Evolutionary conservation across 768 basidiomycete genomes (phyloP).

Genomic region (Kwoniella sp.): DNA sequence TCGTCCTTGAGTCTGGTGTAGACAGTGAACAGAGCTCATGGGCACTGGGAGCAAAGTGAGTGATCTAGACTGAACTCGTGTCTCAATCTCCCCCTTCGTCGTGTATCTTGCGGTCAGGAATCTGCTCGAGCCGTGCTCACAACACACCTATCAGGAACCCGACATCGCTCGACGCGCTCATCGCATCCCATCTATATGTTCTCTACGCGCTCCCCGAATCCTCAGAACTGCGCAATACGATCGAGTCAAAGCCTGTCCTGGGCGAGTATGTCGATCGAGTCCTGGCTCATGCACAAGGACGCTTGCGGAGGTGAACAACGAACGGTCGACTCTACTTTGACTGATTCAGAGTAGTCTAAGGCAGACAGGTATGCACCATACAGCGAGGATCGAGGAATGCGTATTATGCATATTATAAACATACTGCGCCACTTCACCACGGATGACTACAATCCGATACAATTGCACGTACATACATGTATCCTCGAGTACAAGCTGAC

Average conservation of each 20-base stretch:
- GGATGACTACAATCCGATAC: too few species aligned
- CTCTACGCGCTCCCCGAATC: constrained; percentile 22
- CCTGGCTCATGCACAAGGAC: constrained; percentile 20
- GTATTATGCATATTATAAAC: too few species aligned
- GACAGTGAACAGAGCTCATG: constrained; percentile 16
- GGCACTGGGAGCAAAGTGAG: constrained; percentile 45
- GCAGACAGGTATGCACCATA: too few species aligned
- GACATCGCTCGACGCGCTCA: constrained; percentile 46
- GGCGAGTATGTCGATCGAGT: constrained; percentile 38
- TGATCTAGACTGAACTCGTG: too few species aligned
- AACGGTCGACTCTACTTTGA: too few species aligned
- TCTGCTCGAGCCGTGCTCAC: background rate
- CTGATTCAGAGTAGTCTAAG: too few species aligned
- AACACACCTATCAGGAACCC: constrained; percentile 23
- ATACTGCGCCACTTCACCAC: too few species aligned
- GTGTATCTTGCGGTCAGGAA: too few species aligned
- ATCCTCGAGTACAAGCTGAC: too few species aligned
- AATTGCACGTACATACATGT: too few species aligned
- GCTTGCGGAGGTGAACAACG: background rate
- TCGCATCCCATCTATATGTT: constrained; percentile 39
- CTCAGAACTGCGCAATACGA: constrained; percentile 10
- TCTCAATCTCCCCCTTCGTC: too few species aligned
- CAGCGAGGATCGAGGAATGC: too few species aligned
- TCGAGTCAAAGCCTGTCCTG: constrained; percentile 9
- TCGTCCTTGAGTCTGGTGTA: constrained; percentile 4